phyloP scores from a whole-genome alignment of 768 basidiomycete genomes.

The Lactarius vividus region DNA sequence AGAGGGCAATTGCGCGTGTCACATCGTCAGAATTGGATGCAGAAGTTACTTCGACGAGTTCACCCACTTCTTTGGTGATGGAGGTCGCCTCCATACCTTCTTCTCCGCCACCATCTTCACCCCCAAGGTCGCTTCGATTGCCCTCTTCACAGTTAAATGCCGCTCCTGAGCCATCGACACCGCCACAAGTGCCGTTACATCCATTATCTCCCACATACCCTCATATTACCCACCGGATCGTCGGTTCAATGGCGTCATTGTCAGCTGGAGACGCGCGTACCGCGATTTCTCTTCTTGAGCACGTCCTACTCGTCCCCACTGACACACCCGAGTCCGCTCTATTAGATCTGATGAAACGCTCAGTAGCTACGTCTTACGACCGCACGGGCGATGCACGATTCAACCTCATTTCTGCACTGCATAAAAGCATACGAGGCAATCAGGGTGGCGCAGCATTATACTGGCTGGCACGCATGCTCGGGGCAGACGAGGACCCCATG shows the following conservation, averaged over 20 bases:
- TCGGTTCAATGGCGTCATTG: constrained; percentile 51
- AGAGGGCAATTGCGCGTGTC: constrained; percentile 47
- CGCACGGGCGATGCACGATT: constrained; percentile 73
- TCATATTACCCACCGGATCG: constrained; percentile 46
- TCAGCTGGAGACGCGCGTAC: constrained; percentile 72
- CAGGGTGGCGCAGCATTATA: constrained; percentile 80
- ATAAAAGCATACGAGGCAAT: constrained; percentile 77
- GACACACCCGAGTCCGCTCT: constrained; percentile 47
- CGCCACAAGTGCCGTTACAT: not conserved
- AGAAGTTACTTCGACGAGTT: not conserved
- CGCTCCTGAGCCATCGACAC: not conserved
- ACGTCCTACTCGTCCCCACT: constrained; percentile 50
- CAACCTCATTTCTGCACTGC: constrained; percentile 82
- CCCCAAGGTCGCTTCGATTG: constrained; percentile 6
- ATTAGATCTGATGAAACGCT: constrained; percentile 57
- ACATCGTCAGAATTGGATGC: constrained; percentile 5
- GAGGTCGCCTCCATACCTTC: not conserved
- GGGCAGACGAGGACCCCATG: constrained; percentile 76
- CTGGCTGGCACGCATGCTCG: constrained; percentile 84
- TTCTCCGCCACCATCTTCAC: constrained; percentile 15
- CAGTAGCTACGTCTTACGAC: constrained; percentile 68
- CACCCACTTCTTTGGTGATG: not conserved
- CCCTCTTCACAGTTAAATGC: constrained; percentile 24
- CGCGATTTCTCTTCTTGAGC: constrained; percentile 78
- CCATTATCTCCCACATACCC: constrained; percentile 32